phyloP scores from a whole-genome alignment of 768 basidiomycete species.

The Russula compacta region DNA sequence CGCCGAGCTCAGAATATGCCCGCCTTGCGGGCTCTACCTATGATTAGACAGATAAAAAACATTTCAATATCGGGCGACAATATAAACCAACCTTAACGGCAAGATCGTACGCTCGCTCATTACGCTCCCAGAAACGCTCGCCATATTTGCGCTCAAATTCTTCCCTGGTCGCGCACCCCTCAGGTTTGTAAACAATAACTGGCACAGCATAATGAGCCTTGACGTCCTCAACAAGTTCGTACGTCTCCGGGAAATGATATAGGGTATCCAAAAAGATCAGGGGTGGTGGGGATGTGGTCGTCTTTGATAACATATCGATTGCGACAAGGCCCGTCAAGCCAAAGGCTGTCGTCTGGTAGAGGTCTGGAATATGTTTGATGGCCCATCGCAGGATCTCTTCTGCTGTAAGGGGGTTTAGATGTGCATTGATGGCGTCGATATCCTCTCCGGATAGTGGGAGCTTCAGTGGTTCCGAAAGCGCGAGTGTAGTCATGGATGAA shows the following conservation, averaged over 20 bases:
- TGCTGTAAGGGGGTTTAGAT: conserved; percentile 64
- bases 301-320: conserved; percentile 87
- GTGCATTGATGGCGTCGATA: conserved; percentile 60
- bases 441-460: conserved; percentile 51
- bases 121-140: conserved; percentile 73
- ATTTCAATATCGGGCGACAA: not conserved
- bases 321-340: conserved; percentile 92
- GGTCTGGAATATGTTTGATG: conserved; percentile 60
- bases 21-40: conserved; percentile 90
- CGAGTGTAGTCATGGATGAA: conserved; percentile 10
- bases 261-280: conserved; percentile 96
- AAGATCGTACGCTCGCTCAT: conserved; percentile 86
- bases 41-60: not conserved
- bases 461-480: conserved; percentile 37
- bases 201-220: conserved; percentile 62
- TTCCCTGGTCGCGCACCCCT: conserved; percentile 49
- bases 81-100: conserved; percentile 64
- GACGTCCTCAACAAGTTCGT: conserved; percentile 80
- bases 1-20: conserved; percentile 72
- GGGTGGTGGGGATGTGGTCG: conserved; percentile 59
- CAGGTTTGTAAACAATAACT: conserved; percentile 73
- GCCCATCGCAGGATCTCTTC: conserved; percentile 86
- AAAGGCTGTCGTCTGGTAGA: conserved; percentile 95
- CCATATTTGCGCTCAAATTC: conserved; percentile 82
- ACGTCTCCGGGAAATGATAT: conserved; percentile 92